Base-by-base conservation (phyloP, 2,329 filamentous ascomycete genomes). In the Pseudogymnoascus sp. region DNA sequence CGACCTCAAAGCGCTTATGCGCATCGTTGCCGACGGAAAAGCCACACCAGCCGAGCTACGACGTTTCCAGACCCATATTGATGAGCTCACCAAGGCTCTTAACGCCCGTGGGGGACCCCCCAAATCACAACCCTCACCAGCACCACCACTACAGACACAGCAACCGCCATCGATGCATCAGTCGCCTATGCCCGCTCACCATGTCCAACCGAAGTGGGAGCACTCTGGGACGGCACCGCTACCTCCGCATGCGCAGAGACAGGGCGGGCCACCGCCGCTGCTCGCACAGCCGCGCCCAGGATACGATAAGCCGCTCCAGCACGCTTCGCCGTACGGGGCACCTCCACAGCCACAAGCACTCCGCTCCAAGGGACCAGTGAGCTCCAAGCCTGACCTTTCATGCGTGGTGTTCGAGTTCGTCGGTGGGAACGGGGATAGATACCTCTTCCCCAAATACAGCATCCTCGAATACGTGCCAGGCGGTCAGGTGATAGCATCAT, bases 1-100 rank as follows among this genome's bases (percentile, higher is more conserved):
- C 0, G 80, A 87, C 61, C 76, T 94, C 8, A 86, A 91, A 62
- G 85, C 88, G 35, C 77, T 94, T 0, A 94, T 94, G 90, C 90
- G 90, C 71, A 84, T 89, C 60, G 90, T 94, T 0, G 90, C 90
- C 0, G 85, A 86, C 28, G 89, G 89, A 1, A 81, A 87, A 66
- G 90, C 90, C 0, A 84, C 82, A 11, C 81, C 84, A 37, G 81
- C 85, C 12, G 88, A 94, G 70, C 75, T 94, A 11, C 84, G 84
- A 54, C 83, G 86, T 64, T 94, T 94, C 67, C 90, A 94, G 70
- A 81, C 80, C 57, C 89, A 94, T 41, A 94, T 94, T 64, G 88
- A 91, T 68, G 85, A 91, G 70, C 81, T 94, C 61, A 91, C 65
- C 75, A 80, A 81, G 78, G 64, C 86, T 81, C 70, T 86, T 81